phyloP scores from a whole-genome alignment of 2,329 filamentous ascomycete genomes.

The Aspergillus sp. region DNA sequence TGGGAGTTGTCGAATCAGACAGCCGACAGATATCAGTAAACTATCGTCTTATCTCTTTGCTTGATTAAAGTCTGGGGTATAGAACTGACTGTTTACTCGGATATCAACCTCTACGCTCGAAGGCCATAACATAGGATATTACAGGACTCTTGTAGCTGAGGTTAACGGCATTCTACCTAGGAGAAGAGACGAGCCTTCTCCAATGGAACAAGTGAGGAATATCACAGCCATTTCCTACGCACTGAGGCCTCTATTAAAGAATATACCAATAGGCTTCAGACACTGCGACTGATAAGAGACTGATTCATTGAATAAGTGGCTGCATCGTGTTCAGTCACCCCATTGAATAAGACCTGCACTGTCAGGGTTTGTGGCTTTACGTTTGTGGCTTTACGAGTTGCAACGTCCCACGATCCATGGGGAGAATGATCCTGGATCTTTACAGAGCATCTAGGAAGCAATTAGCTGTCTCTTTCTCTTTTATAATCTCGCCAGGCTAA shows the following conservation, averaged over 20 bases:
- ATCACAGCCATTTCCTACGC: no score
- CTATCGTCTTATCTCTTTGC: constrained; percentile 2
- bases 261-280: not conserved
- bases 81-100: not conserved
- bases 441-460: no score
- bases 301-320: not conserved
- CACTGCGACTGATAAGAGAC: not conserved
- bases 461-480: not conserved
- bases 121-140: no score
- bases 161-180: no score
- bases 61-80: not conserved
- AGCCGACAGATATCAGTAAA: constrained; percentile 6
- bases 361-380: not conserved
- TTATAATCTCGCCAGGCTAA: not conserved
- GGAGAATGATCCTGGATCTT: no score
- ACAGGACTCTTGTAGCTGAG: no score
- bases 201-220: no score
- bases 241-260: no score
- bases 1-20: constrained; percentile 9
- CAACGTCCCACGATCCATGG: no score
- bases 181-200: no score
- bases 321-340: not conserved
- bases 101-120: no score
- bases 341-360: not conserved
- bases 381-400: no score